phyloP scores from a whole-genome alignment of 768 basidiomycete genomes.

The Leucocoprinus leucothites region DNA sequence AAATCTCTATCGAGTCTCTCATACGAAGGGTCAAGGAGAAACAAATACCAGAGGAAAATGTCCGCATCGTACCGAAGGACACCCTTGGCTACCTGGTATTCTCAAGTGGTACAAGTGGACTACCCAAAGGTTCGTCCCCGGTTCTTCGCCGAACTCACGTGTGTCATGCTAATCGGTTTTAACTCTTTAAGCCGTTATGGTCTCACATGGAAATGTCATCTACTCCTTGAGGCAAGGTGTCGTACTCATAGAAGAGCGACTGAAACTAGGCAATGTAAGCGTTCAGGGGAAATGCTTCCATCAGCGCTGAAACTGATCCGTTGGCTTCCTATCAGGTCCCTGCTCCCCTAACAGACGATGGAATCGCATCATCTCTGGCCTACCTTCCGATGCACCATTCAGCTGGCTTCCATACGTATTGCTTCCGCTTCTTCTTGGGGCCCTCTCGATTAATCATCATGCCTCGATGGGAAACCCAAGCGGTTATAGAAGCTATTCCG shows the following conservation, averaged over 20 bases:
- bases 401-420: conserved; percentile 51
- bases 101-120: conserved; percentile 75
- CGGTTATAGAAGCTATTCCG: conserved; percentile 50
- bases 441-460: conserved; percentile 51
- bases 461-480: conserved; percentile 53
- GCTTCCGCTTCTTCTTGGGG: conserved; percentile 44
- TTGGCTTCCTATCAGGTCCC: conserved; percentile 28
- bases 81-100: conserved; percentile 69
- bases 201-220: conserved; percentile 62
- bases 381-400: conserved; percentile 67
- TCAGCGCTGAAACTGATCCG: not conserved
- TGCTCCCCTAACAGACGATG: conserved; percentile 35
- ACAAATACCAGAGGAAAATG: conserved; percentile 34
- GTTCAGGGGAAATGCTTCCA: not conserved
- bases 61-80: conserved; percentile 43
- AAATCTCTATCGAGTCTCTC: conserved; percentile 38
- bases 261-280: conserved; percentile 37
- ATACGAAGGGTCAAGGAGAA: conserved; percentile 35
- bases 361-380: conserved; percentile 44
- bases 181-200: conserved; percentile 54
- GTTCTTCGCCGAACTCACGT: not conserved
- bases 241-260: conserved; percentile 23
- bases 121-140: conserved; percentile 58
- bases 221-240: conserved; percentile 36
- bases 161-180: not conserved